A percentile compares a stretch with the other conserved stretches of the same genome.
These are phyloP conservation scores for Coelastrella sp. DNA, from an alignment of 139 green algal genomes.

Conservation along the genomic window DNA sequence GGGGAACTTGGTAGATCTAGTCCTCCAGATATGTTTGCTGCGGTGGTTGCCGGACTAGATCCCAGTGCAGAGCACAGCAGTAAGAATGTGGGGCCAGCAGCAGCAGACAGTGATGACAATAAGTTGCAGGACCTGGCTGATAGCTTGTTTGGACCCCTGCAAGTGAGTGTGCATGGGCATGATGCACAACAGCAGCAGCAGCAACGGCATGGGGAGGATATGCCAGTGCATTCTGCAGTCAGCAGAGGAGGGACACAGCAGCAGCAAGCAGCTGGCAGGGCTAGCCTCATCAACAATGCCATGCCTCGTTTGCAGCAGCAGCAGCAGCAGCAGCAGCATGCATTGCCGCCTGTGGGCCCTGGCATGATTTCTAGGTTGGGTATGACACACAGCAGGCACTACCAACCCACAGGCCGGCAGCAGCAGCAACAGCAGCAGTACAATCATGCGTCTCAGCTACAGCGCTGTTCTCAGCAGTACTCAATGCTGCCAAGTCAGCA, in stretches of 20 bases:
- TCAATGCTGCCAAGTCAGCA: constrained; percentile 2
- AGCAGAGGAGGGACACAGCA: neutral
- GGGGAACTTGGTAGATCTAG: neutral
- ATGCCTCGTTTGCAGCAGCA: neutral
- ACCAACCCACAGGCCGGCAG: neutral
- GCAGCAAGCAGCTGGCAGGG: neutral
- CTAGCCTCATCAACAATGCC: neutral
- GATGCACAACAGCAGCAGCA: constrained; percentile 9
- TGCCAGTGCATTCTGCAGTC: neutral
- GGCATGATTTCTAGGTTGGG: neutral
- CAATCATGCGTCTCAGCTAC: neutral
- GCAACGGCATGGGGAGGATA: constrained; percentile 7
- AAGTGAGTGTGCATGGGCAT: neutral
- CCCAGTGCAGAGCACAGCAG: too few species aligned
- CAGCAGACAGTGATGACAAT: neutral
- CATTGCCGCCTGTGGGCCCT: neutral
- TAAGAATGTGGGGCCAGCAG: neutral
- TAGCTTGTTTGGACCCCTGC: neutral
- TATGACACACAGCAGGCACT: neutral
- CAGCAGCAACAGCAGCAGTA: constrained; percentile 45
- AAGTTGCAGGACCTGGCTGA: neutral
- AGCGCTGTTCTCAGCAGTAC: constrained; percentile 18
- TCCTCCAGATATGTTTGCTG: neutral
- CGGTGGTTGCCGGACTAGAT: too few species aligned
- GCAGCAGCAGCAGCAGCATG: constrained; percentile 23